These are phyloP conservation scores for Podila clonocystis DNA, from an alignment of 192 early-diverging fungal genomes.

Conservation along the genomic window DNA sequence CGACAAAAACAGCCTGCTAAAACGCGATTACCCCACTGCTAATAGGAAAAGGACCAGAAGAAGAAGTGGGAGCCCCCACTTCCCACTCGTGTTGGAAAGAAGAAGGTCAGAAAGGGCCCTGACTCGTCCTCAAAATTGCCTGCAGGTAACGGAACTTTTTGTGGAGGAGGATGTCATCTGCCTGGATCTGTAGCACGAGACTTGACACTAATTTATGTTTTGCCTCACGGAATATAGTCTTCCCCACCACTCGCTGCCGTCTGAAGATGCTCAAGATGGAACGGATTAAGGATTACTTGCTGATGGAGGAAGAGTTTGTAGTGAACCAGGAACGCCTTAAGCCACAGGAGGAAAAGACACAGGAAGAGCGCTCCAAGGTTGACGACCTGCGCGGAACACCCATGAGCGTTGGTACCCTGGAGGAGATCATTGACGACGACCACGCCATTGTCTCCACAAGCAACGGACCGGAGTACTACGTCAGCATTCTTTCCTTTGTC, in stretches of 20 bases:
- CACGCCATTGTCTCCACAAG: conserved; percentile 97
- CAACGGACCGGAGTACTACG: conserved; percentile 96
- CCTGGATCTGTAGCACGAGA: not conserved
- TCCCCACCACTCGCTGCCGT: conserved; percentile 96
- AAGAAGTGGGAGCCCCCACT: conserved; percentile 99
- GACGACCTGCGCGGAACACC: conserved; percentile 97
- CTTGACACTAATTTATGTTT: not conserved
- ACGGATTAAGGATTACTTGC: conserved; percentile 97
- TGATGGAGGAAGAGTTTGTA: conserved; percentile 99
- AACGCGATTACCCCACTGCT: not conserved
- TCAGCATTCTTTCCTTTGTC: conserved; percentile 97
- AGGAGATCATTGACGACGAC: conserved; percentile 99
- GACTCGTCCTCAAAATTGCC: conserved; percentile 93
- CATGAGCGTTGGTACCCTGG: conserved; percentile 95
- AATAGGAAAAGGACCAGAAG: conserved; percentile 83
- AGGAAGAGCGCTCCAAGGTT: conserved; percentile 94
- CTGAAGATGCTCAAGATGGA: conserved; percentile 98
- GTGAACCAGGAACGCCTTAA: conserved; percentile 98
- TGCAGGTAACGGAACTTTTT: conserved; percentile 65
- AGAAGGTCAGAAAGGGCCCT: conserved; percentile 92
- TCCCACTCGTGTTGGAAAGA: conserved; percentile 98
- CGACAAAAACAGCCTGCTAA: not conserved
- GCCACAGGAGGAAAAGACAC: conserved; percentile 92
- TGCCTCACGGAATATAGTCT: conserved; percentile 68
- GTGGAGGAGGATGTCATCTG: not conserved